phyloP scores from a whole-genome alignment of 1,139 yeast species.

The Pichia sp. region DNA sequence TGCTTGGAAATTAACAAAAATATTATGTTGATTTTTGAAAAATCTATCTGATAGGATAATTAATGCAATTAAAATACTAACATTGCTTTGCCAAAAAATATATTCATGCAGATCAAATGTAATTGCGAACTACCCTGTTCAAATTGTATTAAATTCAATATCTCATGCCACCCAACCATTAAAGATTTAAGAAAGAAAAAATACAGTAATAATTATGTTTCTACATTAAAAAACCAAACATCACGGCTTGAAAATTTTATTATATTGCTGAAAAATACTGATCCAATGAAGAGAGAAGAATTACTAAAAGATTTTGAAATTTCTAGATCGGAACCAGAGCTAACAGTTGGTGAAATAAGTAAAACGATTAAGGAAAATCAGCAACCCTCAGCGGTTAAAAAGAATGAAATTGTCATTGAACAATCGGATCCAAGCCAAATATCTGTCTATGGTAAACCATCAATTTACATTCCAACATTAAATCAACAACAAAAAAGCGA shows the following conservation, averaged over 20 bases:
- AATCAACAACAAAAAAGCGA: background rate
- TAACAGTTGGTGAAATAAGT: too few species aligned
- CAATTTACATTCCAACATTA: slow-evolving; percentile 4
- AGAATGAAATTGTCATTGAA: slow-evolving; percentile 1
- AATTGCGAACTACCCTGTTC: slow-evolving; percentile 8
- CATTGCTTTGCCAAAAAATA: background rate
- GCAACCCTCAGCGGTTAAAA: background rate
- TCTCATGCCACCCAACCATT: slow-evolving; percentile 4
- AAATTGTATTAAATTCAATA: slow-evolving; percentile 9
- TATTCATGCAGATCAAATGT: slow-evolving; percentile 4
- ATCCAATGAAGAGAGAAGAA: background rate
- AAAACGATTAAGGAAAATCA: background rate
- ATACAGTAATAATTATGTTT: slow-evolving; percentile 5
- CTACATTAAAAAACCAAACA: slow-evolving; percentile 1
- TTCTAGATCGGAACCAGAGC: background rate
- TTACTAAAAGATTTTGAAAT: slow-evolving; percentile 1
- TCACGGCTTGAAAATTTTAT: slow-evolving; percentile 1
- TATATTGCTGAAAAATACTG: background rate
- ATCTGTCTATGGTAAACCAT: slow-evolving; percentile 8
- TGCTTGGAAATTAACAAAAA: background rate
- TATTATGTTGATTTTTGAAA: too few species aligned
- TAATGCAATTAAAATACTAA: background rate
- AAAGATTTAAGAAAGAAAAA: slow-evolving; percentile 9
- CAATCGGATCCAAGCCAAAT: slow-evolving; percentile 1
- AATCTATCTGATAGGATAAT: too few species aligned